These are phyloP conservation scores for Cymbopogon citratus DNA, from an alignment of 176 grass and related monocot genomes.

Conservation along the genomic window DNA sequence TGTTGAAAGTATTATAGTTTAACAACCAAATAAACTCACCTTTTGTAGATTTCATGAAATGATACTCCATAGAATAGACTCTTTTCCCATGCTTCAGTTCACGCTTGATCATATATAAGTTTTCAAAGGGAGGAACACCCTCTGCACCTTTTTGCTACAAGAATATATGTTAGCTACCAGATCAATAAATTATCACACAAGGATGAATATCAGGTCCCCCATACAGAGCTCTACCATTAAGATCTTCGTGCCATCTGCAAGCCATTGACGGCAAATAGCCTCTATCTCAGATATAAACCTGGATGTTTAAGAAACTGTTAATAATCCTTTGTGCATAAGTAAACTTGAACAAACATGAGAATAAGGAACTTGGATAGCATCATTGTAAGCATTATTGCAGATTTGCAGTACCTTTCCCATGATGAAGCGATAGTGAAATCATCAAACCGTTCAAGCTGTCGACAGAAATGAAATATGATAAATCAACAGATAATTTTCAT, in stretches of 20 bases:
- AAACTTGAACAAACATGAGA: background rate
- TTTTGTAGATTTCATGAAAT: constrained; percentile 69
- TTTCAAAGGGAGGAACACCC: constrained; percentile 41
- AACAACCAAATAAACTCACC: constrained; percentile 33
- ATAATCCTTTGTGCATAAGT: background rate
- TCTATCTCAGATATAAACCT: constrained; percentile 99
- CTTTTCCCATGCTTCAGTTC: constrained; percentile 87
- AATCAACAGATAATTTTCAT: background rate
- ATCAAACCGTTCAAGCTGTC: constrained; percentile 71
- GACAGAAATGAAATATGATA: constrained; percentile 2
- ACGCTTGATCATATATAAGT: constrained; percentile 69
- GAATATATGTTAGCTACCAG: constrained; percentile 20
- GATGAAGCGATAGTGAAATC: constrained; percentile 97
- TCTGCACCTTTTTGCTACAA: constrained; percentile 94
- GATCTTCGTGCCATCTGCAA: constrained; percentile 77
- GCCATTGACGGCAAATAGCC: constrained; percentile 87
- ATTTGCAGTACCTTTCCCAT: constrained; percentile 76
- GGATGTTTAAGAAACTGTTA: constrained; percentile 22
- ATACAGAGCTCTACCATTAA: constrained; percentile 61
- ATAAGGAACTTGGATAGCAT: background rate
- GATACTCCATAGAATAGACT: constrained; percentile 79
- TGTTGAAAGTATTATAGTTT: background rate
- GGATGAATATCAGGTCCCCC: background rate
- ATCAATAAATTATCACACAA: background rate
- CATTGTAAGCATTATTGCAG: background rate